phyloP scores from a whole-genome alignment of 2,329 filamentous ascomycete genomes.

The Ascochyta fabae region DNA sequence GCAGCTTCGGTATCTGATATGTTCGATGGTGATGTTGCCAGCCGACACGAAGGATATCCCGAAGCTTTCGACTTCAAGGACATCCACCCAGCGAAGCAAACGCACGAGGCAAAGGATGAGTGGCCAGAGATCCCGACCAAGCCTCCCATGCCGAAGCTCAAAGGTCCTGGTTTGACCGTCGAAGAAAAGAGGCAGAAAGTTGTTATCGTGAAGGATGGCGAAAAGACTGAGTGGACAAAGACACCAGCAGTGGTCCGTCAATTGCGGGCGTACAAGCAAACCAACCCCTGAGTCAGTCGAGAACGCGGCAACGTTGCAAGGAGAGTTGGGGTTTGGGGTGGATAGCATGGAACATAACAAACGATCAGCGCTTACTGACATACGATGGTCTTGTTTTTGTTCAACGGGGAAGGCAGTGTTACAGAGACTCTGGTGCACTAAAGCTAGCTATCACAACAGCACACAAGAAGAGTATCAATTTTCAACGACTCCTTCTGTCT shows the following conservation, averaged over 20 bases:
- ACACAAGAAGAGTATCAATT: neutral
- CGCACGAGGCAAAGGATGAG: neutral
- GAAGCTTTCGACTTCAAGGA: constrained; percentile 11
- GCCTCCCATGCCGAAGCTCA: neutral
- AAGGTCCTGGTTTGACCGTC: neutral
- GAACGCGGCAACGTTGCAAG: neutral
- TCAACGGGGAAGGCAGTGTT: too few relatives aligned
- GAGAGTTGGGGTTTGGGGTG: too few relatives aligned
- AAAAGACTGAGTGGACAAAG: constrained; percentile 3
- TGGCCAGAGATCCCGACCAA: constrained; percentile 5
- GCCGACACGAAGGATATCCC: neutral
- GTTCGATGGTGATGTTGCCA: constrained; percentile 1
- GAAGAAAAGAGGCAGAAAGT: constrained; percentile 8
- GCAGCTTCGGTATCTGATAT: constrained; percentile 5
- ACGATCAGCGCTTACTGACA: too few relatives aligned
- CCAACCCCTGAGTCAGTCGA: neutral
- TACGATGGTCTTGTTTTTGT: too few relatives aligned
- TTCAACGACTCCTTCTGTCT: neutral
- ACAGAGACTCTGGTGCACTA: too few relatives aligned
- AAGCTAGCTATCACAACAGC: neutral
- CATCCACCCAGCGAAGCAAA: neutral
- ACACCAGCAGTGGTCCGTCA: constrained; percentile 9
- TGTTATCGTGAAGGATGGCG: neutral
- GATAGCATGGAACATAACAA: neutral
- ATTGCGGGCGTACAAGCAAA: neutral